Base-by-base conservation (phyloP, 805 yeast species). In the Kluyveromyces siamensis region DNA sequence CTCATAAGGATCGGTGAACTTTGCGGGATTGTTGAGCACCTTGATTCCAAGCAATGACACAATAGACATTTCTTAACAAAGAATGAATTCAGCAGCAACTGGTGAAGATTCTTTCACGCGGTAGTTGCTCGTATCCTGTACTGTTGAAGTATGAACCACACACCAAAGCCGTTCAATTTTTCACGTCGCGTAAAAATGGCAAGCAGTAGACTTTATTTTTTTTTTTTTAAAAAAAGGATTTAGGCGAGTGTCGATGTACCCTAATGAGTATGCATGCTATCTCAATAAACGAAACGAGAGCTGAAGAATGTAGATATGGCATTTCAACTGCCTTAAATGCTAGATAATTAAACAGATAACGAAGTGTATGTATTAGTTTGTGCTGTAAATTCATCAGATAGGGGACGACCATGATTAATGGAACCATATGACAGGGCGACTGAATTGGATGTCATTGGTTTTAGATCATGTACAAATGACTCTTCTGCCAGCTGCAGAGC, bases 1-100 rank as follows among this genome's bases (percentile, higher is more conserved):
- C 64, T 93, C 95, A 58, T 93, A 93, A 2, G 97, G 87, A 60
- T 87, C 97, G 4, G 87, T 75, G 72, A 93, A 93, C 55, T 84
- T 80, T 6, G 98, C 97, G 4, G 99, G 99, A 60, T 93, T 93
- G 65, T 88, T 91, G 49, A 91, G 75, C 27, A 93, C 96, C 58
- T 87, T 86, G 52, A 93, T 89, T 46, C 96, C 96, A 47, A 91
- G 72, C 46, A 93, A 71, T 40, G 97, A 89, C 6, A 91, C 97
- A 51, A 90, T 90, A 10, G 97, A 90, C 98, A 90, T 90, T 21
- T 30, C 2, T 30, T 13, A 36, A 57, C 41, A 19, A 14, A 35
- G 18, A 17, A 27, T 44, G 40, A 27, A 38, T 16, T 13, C 27
- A 33, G 40, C 33, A 41, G 19, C n/a, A 36, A 11, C 21, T 36